Base-by-base conservation (phyloP, 176 grass and related monocot genomes). In the Triticum turgidum region DNA sequence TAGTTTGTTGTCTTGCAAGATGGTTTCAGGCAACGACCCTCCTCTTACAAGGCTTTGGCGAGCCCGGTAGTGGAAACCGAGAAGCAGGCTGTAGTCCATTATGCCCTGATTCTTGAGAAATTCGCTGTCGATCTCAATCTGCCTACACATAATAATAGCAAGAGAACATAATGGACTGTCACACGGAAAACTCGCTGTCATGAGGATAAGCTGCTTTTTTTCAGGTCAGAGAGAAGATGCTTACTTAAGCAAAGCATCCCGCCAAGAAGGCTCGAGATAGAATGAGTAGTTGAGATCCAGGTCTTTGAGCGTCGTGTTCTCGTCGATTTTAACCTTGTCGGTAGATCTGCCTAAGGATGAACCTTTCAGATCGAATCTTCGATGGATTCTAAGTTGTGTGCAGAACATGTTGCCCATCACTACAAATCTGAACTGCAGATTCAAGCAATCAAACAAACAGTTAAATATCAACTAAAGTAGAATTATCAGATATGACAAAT, bases 361-460 rank as follows among this genome's bases (percentile, higher is more conserved):
- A 3, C 39, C 39, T 41, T 41, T 41, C 39, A 41, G 9, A 10
- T 41, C 39, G 39, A 41, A 41, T 41, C 39, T 41, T 69, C 84
- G 69, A 64, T 98, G 96, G 78, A 98, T 98, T 89, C 97, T 92
- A 65, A 96, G 79, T 89, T 94, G 92, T 6, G 97, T 98, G 88
- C 89, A 98, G 89, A 98, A 98, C 97, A 98, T 98, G 89, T 96
- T 98, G 61, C 97, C 97, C 97, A 98, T 98, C 37, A 98, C 97
- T 81, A 98, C 97, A 84, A 98, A 98, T 45, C 94, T 84, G 49
- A 98, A 95, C 96, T 98, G 93, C 84, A 73, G 14, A 92, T 80
- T 95, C 93, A 72, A 72, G 42, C 37, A 75, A 29, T 20, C 29
- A 27, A 29, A 29, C 25, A 6, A 41, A 0, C 39, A 41, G 39